Evolutionary conservation across 495 filamentous ascomycete species (phyloP).

Genomic region (Podospora anserina): DNA sequence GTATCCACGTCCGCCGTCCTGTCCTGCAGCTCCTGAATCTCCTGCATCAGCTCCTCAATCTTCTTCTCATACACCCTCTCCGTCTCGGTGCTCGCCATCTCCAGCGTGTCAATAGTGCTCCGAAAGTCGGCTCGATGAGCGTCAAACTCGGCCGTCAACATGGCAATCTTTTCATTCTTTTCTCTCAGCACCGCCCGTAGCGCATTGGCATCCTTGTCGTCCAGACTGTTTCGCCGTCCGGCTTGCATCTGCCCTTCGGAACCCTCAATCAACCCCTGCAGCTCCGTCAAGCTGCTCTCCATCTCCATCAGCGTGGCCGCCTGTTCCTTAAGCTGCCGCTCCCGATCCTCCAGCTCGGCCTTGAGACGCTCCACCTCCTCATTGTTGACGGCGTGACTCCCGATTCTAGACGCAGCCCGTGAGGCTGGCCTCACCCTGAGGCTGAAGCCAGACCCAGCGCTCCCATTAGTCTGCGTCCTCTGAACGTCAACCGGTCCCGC

Average conservation of each 20-base stretch:
- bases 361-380: constrained; percentile 67
- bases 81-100: constrained; percentile 94
- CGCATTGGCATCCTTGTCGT: constrained; percentile 72
- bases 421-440: constrained; percentile 50
- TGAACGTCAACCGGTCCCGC: constrained; percentile 54
- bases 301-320: constrained; percentile 76
- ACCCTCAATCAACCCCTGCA: constrained; percentile 65
- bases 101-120: constrained; percentile 92
- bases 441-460: constrained; percentile 47
- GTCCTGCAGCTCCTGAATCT: constrained; percentile 77
- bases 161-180: constrained; percentile 92
- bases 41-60: constrained; percentile 82
- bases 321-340: constrained; percentile 84
- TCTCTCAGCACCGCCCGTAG: constrained; percentile 81
- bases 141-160: constrained; percentile 93
- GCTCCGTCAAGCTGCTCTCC: constrained; percentile 71
- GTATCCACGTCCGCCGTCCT: constrained; percentile 84
- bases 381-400: constrained; percentile 41
- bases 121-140: constrained; percentile 92
- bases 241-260: constrained; percentile 41
- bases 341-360: constrained; percentile 74
- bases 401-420: constrained; percentile 34
- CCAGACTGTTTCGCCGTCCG: constrained; percentile 53
- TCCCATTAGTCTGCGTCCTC: constrained; percentile 51
- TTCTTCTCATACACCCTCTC: constrained; percentile 95